These are phyloP conservation scores for Phytophthora megakarya DNA, from an alignment of 352 stramenopile genomes.

Conservation along the genomic window DNA sequence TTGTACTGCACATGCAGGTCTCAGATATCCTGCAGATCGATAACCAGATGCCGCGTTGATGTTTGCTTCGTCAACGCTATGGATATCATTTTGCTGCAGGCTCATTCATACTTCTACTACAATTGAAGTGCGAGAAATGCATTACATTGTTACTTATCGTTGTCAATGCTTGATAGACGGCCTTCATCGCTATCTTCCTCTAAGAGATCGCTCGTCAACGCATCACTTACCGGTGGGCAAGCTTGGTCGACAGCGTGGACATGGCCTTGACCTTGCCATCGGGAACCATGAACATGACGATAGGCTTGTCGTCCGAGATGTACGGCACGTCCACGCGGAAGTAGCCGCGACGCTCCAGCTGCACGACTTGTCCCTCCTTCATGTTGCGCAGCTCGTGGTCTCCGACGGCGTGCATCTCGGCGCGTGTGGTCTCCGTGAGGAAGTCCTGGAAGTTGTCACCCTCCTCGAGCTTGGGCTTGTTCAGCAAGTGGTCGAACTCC, in stretches of 20 bases:
- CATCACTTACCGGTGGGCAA: slow-evolving; percentile 68
- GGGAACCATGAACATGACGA: slow-evolving; percentile 98
- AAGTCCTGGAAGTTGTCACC: slow-evolving; percentile 98
- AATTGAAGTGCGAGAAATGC: slow-evolving; percentile 1
- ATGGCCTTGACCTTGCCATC: slow-evolving; percentile 96
- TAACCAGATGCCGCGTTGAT: too few relatives aligned
- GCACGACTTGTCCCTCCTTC: slow-evolving; percentile 95
- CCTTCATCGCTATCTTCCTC: slow-evolving; percentile 11
- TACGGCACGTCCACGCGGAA: slow-evolving; percentile 93
- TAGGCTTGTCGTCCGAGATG: slow-evolving; percentile 83
- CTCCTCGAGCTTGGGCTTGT: slow-evolving; percentile 98
- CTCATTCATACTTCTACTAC: too few relatives aligned
- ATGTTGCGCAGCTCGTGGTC: slow-evolving; percentile 96
- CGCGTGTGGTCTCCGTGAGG: slow-evolving; percentile 95
- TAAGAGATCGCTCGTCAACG: slow-evolving; percentile 4
- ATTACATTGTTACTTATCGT: slow-evolving; percentile 15
- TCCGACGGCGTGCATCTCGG: slow-evolving; percentile 93
- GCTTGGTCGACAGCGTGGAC: slow-evolving; percentile 88
- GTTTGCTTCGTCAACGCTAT: too few relatives aligned
- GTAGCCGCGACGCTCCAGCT: slow-evolving; percentile 98
- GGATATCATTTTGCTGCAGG: too few relatives aligned
- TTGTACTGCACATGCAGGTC: background rate
- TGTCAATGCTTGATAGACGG: slow-evolving; percentile 11
- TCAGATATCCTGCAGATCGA: background rate
- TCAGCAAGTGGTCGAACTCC: slow-evolving; percentile 99